Base-by-base conservation (phyloP, 495 filamentous ascomycete species). In the Chaetomium fimeti region DNA sequence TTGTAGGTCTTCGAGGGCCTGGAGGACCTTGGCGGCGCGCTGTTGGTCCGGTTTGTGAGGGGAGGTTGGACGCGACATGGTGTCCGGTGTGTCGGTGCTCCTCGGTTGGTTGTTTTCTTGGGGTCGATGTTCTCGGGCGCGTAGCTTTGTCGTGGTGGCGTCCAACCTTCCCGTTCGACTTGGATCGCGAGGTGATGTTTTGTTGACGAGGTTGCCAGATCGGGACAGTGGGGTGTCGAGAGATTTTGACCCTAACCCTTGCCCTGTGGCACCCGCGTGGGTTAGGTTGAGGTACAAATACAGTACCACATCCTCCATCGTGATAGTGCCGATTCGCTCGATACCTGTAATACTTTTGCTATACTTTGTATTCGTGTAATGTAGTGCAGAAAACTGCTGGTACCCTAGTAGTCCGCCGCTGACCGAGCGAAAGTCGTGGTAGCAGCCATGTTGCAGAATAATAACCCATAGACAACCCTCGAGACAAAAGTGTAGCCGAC, bases 1-100 rank as follows among this genome's bases (percentile, higher is more conserved):
- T 43, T 81, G 69, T 1, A 87, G 69, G 9, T 64, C 62, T 18
- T 73, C 63, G 54, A 76, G 54, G 27, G 65, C 55, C 62, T 64
- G 58, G n/a, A 79, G 71, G 27, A 75, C 69, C 16, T 76, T 61
- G 43, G 61, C 45, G 9, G 67, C 63, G 55, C 66, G 68, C 18
- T 64, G 64, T 40, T 64, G 57, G 67, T 51, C 54, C 15, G 28
- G 20, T 69, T 63, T 61, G 36, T 43, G 7, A 20, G 60, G 55
- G 24, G 66, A 68, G 1, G 13, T 54, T 43, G 63, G 29, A 32
- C 55, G 60, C 4, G 27, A 47, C 56, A 66, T 69, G 57, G 43
- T 60, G 40, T 29, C n/a, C 52, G 27, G 20, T 43, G 29, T 18
- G 20, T 28, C 2, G 3, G 5, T 11, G 7, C 15, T 0, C 52